Conservation (phyloP, 2,329 filamentous ascomycete species). For the Xylaria sp. region DNA sequence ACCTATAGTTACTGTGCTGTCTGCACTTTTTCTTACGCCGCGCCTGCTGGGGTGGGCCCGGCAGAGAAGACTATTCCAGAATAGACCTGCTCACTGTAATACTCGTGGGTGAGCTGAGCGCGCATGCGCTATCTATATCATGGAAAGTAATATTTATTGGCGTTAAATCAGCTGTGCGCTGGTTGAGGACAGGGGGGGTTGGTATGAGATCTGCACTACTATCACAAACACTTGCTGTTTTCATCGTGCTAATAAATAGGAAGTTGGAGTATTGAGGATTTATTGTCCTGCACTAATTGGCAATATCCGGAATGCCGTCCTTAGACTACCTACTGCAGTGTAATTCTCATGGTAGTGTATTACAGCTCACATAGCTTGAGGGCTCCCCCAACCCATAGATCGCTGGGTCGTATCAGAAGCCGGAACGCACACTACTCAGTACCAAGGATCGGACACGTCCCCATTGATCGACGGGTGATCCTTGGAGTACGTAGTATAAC, state of each 20-base stretch:
- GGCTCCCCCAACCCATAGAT: constrained; percentile 9
- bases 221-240: constrained; percentile 26
- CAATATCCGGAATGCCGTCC: not conserved
- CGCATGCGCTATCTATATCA: constrained; percentile 7
- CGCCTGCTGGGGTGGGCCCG: constrained; percentile 25
- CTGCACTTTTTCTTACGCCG: constrained; percentile 16
- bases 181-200: constrained; percentile 14
- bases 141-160: not conserved
- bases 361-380: not conserved
- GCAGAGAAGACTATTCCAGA: constrained; percentile 24
- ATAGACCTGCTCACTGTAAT: constrained; percentile 22
- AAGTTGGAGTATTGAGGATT: not conserved
- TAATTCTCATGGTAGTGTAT: not conserved
- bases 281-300: not conserved
- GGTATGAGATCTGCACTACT: constrained; percentile 21
- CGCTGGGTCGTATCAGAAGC: not conserved
- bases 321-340: too few species aligned
- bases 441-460: constrained; percentile 9
- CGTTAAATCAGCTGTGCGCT: constrained; percentile 15
- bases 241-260: not conserved
- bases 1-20: not conserved
- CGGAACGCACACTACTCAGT: not conserved
- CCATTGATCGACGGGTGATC: constrained; percentile 11
- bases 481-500: not conserved
- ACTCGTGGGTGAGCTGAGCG: constrained; percentile 25